Conservation (phyloP, 208 protist species). For the Trypanosoma lewisi region DNA sequence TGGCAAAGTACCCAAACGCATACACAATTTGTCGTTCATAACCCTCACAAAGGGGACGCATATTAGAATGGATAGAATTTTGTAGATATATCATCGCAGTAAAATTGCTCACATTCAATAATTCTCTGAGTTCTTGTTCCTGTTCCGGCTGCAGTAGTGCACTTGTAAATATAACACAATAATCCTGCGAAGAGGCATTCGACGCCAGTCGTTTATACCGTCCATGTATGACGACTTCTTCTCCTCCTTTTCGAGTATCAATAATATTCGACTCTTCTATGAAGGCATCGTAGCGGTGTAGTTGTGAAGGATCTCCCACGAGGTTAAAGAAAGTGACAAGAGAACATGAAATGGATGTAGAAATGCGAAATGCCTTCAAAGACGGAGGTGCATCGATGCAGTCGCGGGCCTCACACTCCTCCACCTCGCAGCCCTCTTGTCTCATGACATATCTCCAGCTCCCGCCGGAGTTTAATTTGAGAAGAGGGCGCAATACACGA, state of each 20-base stretch:
- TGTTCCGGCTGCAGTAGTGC: slow-evolving; percentile 9
- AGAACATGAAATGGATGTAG: slow-evolving; percentile 17
- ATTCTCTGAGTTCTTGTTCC: neutral
- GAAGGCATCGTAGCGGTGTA: slow-evolving; percentile 18
- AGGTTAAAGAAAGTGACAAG: slow-evolving; percentile 23
- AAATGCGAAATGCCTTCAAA: slow-evolving; percentile 25
- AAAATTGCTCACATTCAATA: neutral
- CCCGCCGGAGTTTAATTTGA: slow-evolving; percentile 2
- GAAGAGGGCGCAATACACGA: slow-evolving; percentile 5
- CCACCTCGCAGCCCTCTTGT: slow-evolving; percentile 22
- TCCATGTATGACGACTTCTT: slow-evolving; percentile 13
- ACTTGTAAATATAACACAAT: slow-evolving; percentile 5
- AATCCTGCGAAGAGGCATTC: slow-evolving; percentile 8
- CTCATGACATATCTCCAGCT: neutral
- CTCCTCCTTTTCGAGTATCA: neutral
- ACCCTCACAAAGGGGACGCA: slow-evolving; percentile 7
- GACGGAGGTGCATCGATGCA: slow-evolving; percentile 10
- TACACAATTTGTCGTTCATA: slow-evolving; percentile 26
- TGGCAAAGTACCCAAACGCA: slow-evolving; percentile 26
- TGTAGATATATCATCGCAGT: slow-evolving; percentile 13
- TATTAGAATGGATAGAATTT: slow-evolving; percentile 15
- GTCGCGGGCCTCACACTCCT: slow-evolving; percentile 17
- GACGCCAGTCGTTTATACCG: slow-evolving; percentile 4
- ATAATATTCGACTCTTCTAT: slow-evolving; percentile 3
- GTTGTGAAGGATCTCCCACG: slow-evolving; percentile 22